phyloP scores from a whole-genome alignment of 768 basidiomycete genomes.

The Boletellus ananiceps region DNA sequence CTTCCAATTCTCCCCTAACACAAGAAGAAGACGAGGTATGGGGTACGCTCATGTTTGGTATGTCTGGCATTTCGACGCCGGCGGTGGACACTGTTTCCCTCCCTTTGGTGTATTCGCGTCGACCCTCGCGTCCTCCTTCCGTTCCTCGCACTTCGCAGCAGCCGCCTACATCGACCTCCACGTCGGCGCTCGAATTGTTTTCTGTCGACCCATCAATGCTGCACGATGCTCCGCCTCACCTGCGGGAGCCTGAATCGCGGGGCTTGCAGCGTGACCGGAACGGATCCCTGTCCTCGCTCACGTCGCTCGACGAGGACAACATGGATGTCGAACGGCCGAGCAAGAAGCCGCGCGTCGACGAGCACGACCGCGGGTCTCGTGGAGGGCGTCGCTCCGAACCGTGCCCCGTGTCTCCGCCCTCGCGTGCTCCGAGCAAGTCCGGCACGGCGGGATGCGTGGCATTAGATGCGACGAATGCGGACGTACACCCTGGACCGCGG shows the following conservation, averaged over 20 bases:
- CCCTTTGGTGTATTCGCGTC: conserved; percentile 1
- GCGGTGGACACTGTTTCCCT: not conserved
- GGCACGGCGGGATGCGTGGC: not conserved
- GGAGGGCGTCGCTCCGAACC: not conserved
- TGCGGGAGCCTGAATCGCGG: not conserved
- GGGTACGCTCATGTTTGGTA: conserved; percentile 14
- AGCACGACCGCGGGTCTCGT: too few species aligned
- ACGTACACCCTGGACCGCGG: not conserved
- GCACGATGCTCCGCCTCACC: not conserved
- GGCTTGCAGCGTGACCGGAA: not conserved
- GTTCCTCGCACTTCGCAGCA: not conserved
- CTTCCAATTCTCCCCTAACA: not conserved
- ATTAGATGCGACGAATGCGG: not conserved
- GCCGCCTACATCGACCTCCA: not conserved
- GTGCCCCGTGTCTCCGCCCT: not conserved
- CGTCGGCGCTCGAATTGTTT: not conserved
- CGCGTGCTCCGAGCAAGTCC: not conserved
- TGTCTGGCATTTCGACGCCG: conserved; percentile 14
- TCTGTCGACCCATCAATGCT: conserved; percentile 13
- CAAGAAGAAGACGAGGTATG: conserved; percentile 23
- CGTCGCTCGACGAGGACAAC: conserved; percentile 8
- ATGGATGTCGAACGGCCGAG: not conserved
- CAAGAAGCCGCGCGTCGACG: not conserved
- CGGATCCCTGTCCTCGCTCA: conserved; percentile 13
- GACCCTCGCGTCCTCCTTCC: conserved; percentile 2